Evolutionary conservation across 257 asterid genomes (phyloP).

Genomic region (Scutellaria minor): DNA sequence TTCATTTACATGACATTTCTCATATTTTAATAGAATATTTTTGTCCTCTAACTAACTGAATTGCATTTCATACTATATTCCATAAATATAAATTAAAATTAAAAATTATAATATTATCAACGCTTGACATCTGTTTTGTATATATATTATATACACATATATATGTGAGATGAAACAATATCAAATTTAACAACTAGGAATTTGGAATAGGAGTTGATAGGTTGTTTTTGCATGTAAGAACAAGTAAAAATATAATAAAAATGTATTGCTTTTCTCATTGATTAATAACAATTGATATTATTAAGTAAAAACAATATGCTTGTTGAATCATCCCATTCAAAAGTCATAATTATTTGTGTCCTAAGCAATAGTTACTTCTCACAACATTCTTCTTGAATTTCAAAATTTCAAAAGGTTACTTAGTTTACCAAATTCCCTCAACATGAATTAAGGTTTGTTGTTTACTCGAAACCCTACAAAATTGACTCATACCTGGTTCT

Average conservation of each 20-base stretch:
- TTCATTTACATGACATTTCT: constrained; percentile 8
- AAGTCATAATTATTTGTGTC: background rate
- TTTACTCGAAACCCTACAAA: constrained; percentile 31
- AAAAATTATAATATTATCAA: background rate
- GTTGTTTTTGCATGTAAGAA: too few species aligned
- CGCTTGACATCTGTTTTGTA: too few species aligned
- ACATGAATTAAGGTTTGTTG: constrained; percentile 42
- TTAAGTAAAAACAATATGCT: background rate
- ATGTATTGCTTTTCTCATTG: too few species aligned
- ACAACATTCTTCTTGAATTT: constrained; percentile 42
- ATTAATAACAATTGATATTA: background rate
- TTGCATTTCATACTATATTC: background rate
- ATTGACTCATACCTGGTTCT: constrained; percentile 30
- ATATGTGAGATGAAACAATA: too few species aligned
- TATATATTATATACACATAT: too few species aligned
- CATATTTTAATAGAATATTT: background rate
- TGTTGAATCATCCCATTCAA: background rate
- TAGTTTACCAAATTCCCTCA: constrained; percentile 30
- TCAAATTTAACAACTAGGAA: too few species aligned
- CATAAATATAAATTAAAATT: background rate
- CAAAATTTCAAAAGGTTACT: constrained; percentile 25
- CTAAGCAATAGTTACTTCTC: constrained; percentile 17
- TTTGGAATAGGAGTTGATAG: too few species aligned
- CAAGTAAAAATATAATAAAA: too few species aligned
- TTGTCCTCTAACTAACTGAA: background rate